These are phyloP conservation scores for Dryas integrifolia DNA, from an alignment of 331 rosid genomes.

Conservation along the genomic window DNA sequence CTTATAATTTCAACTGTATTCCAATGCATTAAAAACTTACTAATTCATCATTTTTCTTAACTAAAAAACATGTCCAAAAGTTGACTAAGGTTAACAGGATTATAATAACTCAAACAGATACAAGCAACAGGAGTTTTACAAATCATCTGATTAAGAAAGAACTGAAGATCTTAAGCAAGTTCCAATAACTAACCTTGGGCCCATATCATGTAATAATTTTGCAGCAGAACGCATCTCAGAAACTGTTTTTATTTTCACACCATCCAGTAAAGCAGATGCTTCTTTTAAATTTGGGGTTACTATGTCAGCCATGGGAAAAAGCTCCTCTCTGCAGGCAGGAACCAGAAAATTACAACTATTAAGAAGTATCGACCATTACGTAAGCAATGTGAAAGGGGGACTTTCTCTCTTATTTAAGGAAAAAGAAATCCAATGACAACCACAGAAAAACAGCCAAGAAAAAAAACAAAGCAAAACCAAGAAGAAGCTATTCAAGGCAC, in stretches of 20 bases:
- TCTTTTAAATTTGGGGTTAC: slow-evolving; percentile 90
- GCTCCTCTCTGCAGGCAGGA: slow-evolving; percentile 66
- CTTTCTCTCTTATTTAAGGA: slow-evolving; percentile 1
- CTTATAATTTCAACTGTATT: neutral
- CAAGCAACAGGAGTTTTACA: neutral
- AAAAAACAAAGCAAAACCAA: neutral
- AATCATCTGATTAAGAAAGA: neutral
- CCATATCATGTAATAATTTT: slow-evolving; percentile 68
- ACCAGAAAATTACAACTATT: slow-evolving; percentile 15
- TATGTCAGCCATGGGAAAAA: slow-evolving; percentile 81
- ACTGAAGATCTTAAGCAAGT: slow-evolving; percentile 3
- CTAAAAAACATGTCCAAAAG: neutral
- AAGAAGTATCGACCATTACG: neutral
- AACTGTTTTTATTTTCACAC: slow-evolving; percentile 58
- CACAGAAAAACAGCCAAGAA: neutral
- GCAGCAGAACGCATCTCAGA: slow-evolving; percentile 88
- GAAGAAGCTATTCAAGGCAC: neutral
- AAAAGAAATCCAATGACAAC: neutral
- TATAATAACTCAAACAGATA: slow-evolving; percentile 8
- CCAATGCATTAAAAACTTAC: neutral
- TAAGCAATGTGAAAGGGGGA: neutral
- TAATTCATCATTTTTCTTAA: neutral
- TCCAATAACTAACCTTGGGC: slow-evolving; percentile 62
- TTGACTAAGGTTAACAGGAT: neutral
- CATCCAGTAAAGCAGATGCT: slow-evolving; percentile 83